These are phyloP conservation scores for Trichoderma atroviride DNA, from an alignment of 2,329 filamentous ascomycete species.

Conservation along the genomic window DNA sequence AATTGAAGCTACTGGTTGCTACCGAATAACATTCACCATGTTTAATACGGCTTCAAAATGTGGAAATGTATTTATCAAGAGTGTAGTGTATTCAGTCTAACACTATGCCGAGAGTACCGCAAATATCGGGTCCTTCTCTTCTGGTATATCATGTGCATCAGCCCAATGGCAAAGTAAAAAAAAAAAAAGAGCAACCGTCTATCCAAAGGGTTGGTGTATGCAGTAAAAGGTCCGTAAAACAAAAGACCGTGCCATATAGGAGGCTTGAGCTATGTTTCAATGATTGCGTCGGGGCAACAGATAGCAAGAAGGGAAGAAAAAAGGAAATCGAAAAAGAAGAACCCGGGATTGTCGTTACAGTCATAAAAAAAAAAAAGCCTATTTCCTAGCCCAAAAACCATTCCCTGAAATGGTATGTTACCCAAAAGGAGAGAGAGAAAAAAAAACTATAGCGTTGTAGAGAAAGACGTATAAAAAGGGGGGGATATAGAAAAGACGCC, in stretches of 20 bases:
- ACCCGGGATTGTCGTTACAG: neutral
- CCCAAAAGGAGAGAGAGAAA: neutral
- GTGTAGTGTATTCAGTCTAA: neutral
- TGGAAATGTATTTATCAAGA: neutral
- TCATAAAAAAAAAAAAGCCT: constrained; percentile 3
- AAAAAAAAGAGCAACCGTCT: neutral
- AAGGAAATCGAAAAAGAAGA: neutral
- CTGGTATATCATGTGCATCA: neutral
- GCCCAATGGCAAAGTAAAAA: neutral
- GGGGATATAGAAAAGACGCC: neutral
- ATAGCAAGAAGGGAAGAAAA: neutral
- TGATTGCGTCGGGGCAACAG: neutral
- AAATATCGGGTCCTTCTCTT: neutral
- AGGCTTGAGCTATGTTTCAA: neutral
- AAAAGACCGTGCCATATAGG: neutral
- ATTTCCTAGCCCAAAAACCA: constrained; percentile 3
- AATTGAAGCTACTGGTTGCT: neutral
- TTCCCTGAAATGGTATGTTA: constrained; percentile 11
- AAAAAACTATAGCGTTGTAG: neutral
- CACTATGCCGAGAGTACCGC: neutral
- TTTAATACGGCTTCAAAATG: neutral
- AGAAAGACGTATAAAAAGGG: neutral
- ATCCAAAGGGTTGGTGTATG: neutral
- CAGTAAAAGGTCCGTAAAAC: neutral
- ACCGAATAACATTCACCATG: neutral